Evolutionary conservation across 2,329 filamentous ascomycete species (phyloP), one percentile per base, ranked within the genome.

Genomic region (Diaporthe longicolla): DNA sequence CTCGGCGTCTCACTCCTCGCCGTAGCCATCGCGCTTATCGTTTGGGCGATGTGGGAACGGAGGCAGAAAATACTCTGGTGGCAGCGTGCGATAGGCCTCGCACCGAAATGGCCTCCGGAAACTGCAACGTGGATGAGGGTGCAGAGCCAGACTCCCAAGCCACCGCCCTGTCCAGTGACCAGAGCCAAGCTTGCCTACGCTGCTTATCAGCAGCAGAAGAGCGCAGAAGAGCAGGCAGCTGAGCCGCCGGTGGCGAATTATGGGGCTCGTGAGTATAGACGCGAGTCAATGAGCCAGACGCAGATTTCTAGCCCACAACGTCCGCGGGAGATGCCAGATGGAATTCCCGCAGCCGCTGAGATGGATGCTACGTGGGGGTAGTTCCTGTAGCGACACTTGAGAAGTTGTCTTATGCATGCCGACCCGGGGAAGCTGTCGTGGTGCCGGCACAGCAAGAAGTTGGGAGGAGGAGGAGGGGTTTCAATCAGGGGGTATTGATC

Each of bases 321-420:
- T 10, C 58, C 48, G 26, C 29, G 59, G 59, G 70, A 72, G 35
- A 37, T 72, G 37, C 24, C 59, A 24, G 59, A 72, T 55, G 19
- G 37, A 21, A 55, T 37, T 6, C 70, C 76, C 63, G 58, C 71
- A 45, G 73, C 74, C 35, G 70, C 66, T 24, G 70, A 75, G 59
- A 74, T 59, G 73, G 58, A 50, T 4, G 61, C 61, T 1, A 66
- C 61, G 29, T 66, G 61, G 52, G 13, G 21, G 4, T 35, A 8
- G 0, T n/a, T 32, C 2, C 8, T 17, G 19, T 21, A 24, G 40
- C 19, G 19, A 32, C 9, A 50, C 45, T 50, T 17, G 4, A n/a
- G 26, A 26, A 11, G 11, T 0, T 6, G 10, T 1, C 5, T 15
- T 13, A 1, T 9, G 26, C 4, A 43, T 45, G 8, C n/a, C 21